Evolutionary conservation across 2,329 filamentous ascomycete genomes (phyloP), one percentile per base, ranked within the genome.

Genomic region (Botrytis aclada): DNA sequence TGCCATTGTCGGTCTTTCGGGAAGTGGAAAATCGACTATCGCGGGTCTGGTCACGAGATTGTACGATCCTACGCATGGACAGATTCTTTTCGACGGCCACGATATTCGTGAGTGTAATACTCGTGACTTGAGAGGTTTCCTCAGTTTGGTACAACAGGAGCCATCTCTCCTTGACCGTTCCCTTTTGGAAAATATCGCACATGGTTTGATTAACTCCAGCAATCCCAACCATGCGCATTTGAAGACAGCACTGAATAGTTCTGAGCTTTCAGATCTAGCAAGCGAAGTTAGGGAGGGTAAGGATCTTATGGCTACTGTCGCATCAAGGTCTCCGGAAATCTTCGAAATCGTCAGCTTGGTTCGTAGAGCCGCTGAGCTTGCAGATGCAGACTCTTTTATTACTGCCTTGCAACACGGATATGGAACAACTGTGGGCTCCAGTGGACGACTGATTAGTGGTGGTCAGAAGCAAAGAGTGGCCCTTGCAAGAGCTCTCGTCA

Each of bases 381-480:
- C 87, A 87, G 4, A 82, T 45, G 69, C 54, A 22, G 69, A 70
- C 25, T 64, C 56, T 29, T 66, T 72, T 6, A 54, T 72, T 47
- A 69, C 45, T 67, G 62, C 62, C 29, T 51, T 69, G 65, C 65
- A 69, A 32, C 37, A 69, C 29, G 65, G 65, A 56, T 69, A 69
- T 7, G 65, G 65, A n/a, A 97, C 95, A 0, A 79, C 86, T 2
- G 86, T 97, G 9, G 93, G 93, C 0, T 81, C 85, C 0, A 89
- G 89, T 29, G 93, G 92, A 0, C 87, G 87, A 41, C 86, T 88
- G 3, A 84, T 98, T 54, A 97, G 94, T 76, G 95, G 94, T 12
- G 95, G 95, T 0, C 94, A 98, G 82, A 90, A 87, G 74, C 95
- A 98, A 81, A 87, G 93, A 70, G 84, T 98, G 63, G 91, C 92